Base-by-base conservation (phyloP, 192 early-diverging fungal genomes). In the Podila epicladia region DNA sequence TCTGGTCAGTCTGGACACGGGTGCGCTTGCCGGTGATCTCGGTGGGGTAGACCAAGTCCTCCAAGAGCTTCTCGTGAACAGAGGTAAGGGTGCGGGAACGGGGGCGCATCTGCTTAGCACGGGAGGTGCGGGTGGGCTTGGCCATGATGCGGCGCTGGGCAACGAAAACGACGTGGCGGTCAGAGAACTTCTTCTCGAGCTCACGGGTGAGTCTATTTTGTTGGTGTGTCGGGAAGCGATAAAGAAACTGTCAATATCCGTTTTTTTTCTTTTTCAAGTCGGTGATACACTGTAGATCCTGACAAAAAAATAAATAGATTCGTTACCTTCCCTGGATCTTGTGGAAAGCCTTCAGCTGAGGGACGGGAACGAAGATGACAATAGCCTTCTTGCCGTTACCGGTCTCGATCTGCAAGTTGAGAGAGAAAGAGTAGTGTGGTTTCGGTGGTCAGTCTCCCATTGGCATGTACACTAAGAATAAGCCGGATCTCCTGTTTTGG, bases 111-210 rank as follows among this genome's bases (percentile, higher is more conserved):
- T 99, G 98, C 88, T 93, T 93, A 69, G 91, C 90, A 84, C 95
- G 95, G 73, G 93, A 92, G 73, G 91, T 90, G 85, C 94, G 94
- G 82, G 92, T 90, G 67, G 98, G 98, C 91, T 95, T 95, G 82
- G 90, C 89, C 87, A 98, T 88, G 87, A 99, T 98, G 82, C 96
- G 94, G 73, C 98, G 95, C 89, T 98, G 94, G 71, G 96, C 88
- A 79, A 89, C 74, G 67, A 99, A 92, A 74, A 99, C 90, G 64
- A 99, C 94, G 89, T 99, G 98, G 74, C 97, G 94, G 90, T 99
- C 98, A 72, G 95, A 95, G 93, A 99, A 98, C 94, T 99, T 99
- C 95, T 99, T 99, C 92, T 99, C 98, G 82, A 99, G 92, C 91
- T 99, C 98, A 84, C 98, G 96, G 79, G 96, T 96, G 69, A 99